Conservation (phyloP, 2,329 filamentous ascomycete genomes). For the Trichophyton simii region DNA sequence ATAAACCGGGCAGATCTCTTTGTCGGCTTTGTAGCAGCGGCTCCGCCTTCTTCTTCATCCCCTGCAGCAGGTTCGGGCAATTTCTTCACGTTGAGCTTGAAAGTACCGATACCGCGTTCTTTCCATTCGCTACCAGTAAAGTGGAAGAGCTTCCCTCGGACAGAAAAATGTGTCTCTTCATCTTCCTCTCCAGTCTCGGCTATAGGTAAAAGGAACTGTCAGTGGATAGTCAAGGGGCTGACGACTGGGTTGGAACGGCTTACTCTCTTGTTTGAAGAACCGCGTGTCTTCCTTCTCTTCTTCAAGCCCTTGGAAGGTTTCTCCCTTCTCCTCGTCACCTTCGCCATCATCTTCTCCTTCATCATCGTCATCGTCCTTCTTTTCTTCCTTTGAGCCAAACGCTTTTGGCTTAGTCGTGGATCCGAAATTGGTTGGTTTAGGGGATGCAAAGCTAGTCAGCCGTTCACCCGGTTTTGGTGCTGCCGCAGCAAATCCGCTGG, state of each 20-base stretch:
- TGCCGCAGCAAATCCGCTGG: constrained; percentile 38
- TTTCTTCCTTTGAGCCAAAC: constrained; percentile 58
- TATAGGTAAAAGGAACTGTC: constrained; percentile 23
- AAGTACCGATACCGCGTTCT: constrained; percentile 69
- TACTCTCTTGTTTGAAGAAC: constrained; percentile 52
- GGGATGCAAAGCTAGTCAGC: constrained; percentile 58
- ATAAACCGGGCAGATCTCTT: constrained; percentile 56
- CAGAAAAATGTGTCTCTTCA: constrained; percentile 61
- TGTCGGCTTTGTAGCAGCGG: constrained; percentile 4
- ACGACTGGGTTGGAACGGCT: constrained; percentile 21
- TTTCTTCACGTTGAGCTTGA: constrained; percentile 69
- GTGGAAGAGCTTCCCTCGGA: constrained; percentile 73
- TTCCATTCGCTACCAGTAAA: constrained; percentile 71
- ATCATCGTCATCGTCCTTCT: constrained; percentile 36
- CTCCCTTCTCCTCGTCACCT: constrained; percentile 32
- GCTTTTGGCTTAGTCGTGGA: constrained; percentile 38
- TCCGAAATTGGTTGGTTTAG: constrained; percentile 33
- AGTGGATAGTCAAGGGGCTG: neutral
- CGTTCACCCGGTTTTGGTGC: constrained; percentile 33
- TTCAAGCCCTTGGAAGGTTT: constrained; percentile 38
- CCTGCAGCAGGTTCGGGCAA: constrained; percentile 45
- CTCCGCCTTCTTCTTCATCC: constrained; percentile 32
- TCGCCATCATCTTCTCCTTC: constrained; percentile 35
- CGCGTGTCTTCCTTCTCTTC: constrained; percentile 38
- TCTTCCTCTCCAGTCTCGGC: constrained; percentile 80